Evolutionary conservation across 441 rosid genomes (phyloP), one percentile per base, ranked within the genome.

Genomic region (Adansonia madagascariensis): DNA sequence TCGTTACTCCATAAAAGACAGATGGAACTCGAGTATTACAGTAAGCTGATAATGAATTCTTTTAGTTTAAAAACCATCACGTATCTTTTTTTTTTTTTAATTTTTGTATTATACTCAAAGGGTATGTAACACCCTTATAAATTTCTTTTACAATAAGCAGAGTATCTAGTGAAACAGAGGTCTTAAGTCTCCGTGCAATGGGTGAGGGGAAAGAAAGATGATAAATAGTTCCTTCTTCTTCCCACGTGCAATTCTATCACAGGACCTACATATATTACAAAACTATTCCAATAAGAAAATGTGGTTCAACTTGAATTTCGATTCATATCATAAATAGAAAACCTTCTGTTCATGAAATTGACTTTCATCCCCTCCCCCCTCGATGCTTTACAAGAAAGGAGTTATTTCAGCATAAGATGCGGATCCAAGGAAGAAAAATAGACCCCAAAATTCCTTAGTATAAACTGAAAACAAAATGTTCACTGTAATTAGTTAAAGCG

Each of bases 351-450:
- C 27, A 65, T 17, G 27, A 24, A 43, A 17, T 35, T 35, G 41
- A 35, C 41, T 35, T 35, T 35, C 41, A 35, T 35, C 41, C 41
- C 41, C 41, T 35, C 41, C 41, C 41, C 41, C 41, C 41, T 35
- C 41, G 41, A 35, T 35, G 41, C 41, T 35, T 35, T 35, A 35
- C 41, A 35, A 35, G 6, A 35, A 35, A 14, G 73, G 0, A 12
- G 57, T 68, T 68, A 1, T 47, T 22, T 47, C 74, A 24, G 46
- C 22, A 14, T 50, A 70, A 49, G 43, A 22, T 22, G 57, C 20
- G 73, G 43, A 70, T 70, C 60, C 60, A 50, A 70, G 73, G 57
- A 67, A 49, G 43, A 69, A 47, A 35, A 69, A 22, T 47, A 4
- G 41, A 69, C 57, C 57, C 41, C 41, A 35, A 47, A 69, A 69